phyloP scores from a whole-genome alignment of 371 early-diverging fungal genomes.

The Chytridium lagenaria region DNA sequence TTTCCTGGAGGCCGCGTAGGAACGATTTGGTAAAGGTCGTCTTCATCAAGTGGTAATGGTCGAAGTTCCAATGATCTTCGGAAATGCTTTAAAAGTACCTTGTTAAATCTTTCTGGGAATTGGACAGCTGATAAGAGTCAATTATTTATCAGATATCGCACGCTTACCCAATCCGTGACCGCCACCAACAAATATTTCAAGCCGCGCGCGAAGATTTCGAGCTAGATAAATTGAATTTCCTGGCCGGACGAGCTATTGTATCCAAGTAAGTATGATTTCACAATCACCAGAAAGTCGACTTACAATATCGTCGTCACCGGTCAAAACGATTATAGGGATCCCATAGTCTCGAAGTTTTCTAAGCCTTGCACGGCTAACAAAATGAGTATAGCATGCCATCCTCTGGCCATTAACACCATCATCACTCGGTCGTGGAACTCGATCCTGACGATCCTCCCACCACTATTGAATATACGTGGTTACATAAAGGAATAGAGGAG shows the following conservation, averaged over 20 bases:
- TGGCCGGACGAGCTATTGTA: conserved; percentile 33
- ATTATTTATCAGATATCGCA: not conserved
- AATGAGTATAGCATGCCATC: conserved; percentile 43
- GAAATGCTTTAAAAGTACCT: conserved; percentile 19
- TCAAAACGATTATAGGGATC: conserved; percentile 45
- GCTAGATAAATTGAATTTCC: conserved; percentile 35
- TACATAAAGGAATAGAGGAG: not conserved
- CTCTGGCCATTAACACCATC: conserved; percentile 40
- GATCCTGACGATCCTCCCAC: conserved; percentile 29
- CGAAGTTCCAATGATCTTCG: conserved; percentile 13
- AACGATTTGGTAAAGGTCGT: not conserved
- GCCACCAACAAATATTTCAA: conserved; percentile 41
- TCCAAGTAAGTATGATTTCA: not conserved
- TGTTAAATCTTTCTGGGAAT: conserved; percentile 20
- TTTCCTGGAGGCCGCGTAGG: not conserved
- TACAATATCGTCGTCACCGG: conserved; percentile 48
- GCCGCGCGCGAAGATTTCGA: conserved; percentile 31
- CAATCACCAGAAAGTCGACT: not conserved
- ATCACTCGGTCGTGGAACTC: conserved; percentile 35
- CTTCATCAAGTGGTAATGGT: conserved; percentile 15
- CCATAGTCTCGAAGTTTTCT: conserved; percentile 32
- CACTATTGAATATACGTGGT: conserved; percentile 13
- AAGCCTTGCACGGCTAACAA: conserved; percentile 36
- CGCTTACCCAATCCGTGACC: conserved; percentile 34
- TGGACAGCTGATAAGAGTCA: conserved; percentile 8